Evolutionary conservation across 306 rosid species (phyloP).

Genomic region (Quercus bicolor): DNA sequence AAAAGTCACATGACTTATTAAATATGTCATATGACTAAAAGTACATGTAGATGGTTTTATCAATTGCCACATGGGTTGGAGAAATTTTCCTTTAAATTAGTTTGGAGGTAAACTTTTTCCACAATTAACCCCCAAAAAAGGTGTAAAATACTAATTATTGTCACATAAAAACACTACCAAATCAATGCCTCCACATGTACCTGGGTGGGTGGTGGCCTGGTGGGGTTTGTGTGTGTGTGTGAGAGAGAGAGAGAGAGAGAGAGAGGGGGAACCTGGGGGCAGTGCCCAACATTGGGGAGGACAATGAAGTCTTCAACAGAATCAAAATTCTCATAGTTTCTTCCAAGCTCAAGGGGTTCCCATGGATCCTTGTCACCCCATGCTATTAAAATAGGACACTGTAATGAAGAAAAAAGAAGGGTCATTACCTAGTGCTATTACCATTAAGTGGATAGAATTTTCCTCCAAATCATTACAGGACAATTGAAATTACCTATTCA

Average conservation of each 20-base stretch:
- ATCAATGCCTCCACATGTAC: background rate
- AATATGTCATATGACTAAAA: too few relatives aligned
- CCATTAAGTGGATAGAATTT: too few relatives aligned
- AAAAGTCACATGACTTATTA: too few relatives aligned
- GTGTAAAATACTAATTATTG: too few relatives aligned
- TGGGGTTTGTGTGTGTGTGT: background rate
- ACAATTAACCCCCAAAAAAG: too few relatives aligned
- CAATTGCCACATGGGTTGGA: too few relatives aligned
- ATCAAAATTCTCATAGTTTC: conserved; percentile 53
- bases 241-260: background rate
- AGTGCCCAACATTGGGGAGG: conserved; percentile 92
- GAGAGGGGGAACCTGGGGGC: conserved; percentile 78
- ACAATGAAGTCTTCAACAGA: conserved; percentile 83
- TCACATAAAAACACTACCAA: background rate
- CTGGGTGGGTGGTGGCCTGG: too few relatives aligned
- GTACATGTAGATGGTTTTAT: too few relatives aligned
- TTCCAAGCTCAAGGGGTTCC: conserved; percentile 90
- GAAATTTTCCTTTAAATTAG: too few relatives aligned
- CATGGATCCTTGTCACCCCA: conserved; percentile 99
- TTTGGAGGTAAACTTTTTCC: too few relatives aligned
- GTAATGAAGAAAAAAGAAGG: conserved; percentile 17
- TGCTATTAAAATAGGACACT: conserved; percentile 89
- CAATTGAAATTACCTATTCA: too few relatives aligned
- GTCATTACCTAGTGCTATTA: background rate
- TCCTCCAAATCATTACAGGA: too few relatives aligned